phyloP scores from a whole-genome alignment of 768 basidiomycete genomes.

The Mycena olivaceomarginata region DNA sequence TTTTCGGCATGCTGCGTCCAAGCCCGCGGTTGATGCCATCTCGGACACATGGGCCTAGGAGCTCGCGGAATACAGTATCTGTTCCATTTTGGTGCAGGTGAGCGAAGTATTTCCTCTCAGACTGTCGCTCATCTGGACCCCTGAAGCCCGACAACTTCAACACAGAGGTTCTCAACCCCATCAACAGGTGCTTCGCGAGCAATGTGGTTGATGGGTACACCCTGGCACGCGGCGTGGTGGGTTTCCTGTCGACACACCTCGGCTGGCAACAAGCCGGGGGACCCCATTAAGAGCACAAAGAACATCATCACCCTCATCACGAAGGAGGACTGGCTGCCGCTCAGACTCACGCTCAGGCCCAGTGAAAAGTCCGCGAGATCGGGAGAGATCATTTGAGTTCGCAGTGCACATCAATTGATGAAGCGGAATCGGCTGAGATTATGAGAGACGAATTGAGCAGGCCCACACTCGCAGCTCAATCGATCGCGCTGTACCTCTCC shows the following conservation, averaged over 20 bases:
- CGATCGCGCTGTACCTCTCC: too few species aligned
- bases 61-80: slow-evolving; percentile 9
- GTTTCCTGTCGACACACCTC: not conserved
- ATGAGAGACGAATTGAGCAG: too few species aligned
- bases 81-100: slow-evolving; percentile 29
- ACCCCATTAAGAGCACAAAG: too few species aligned
- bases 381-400: too few species aligned
- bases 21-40: slow-evolving; percentile 38
- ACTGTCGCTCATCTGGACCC: not conserved
- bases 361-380: too few species aligned
- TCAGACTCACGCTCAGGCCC: too few species aligned
- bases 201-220: slow-evolving; percentile 39
- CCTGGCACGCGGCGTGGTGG: slow-evolving; percentile 15
- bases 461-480: too few species aligned
- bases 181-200: slow-evolving; percentile 26
- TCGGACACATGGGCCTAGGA: slow-evolving; percentile 26
- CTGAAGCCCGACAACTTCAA: slow-evolving; percentile 37
- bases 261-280: too few species aligned
- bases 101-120: not conserved
- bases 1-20: too few species aligned
- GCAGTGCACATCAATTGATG: too few species aligned
- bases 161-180: not conserved
- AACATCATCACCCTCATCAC: slow-evolving; percentile 40
- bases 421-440: too few species aligned
- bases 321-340: slow-evolving; percentile 28